Evolutionary conservation across 1,139 yeast genomes (phyloP).

Genomic region (Candida gigantensis): DNA sequence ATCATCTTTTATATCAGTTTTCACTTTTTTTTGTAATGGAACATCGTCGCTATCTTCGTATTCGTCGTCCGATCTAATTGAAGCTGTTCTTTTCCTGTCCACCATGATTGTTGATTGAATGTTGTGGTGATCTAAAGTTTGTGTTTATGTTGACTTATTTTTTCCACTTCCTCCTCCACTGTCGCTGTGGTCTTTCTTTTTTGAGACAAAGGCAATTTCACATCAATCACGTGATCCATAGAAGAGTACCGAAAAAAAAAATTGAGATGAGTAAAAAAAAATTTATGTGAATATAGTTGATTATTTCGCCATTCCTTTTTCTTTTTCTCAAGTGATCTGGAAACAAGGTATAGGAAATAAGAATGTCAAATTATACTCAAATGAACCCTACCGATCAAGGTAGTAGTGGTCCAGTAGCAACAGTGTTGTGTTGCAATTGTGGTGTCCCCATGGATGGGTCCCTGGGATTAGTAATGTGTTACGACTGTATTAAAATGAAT

Average conservation of each 20-base stretch:
- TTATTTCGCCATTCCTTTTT: neutral
- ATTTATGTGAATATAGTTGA: neutral
- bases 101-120: slow-evolving; percentile 20
- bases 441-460: slow-evolving; percentile 98
- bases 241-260: neutral
- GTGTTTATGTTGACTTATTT: neutral
- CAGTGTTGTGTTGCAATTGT: slow-evolving; percentile 97
- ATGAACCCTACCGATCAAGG: slow-evolving; percentile 28
- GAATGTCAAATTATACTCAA: slow-evolving; percentile 57
- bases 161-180: too few species aligned
- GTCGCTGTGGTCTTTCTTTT: too few species aligned
- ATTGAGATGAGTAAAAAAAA: neutral
- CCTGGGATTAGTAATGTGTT: slow-evolving; percentile 91
- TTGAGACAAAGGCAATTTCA: too few species aligned
- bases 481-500: slow-evolving; percentile 92
- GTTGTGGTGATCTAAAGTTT: neutral
- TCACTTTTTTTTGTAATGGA: slow-evolving; percentile 36
- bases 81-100: slow-evolving; percentile 31
- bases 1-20: slow-evolving; percentile 16
- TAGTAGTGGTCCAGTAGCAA: slow-evolving; percentile 48
- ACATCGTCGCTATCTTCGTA: slow-evolving; percentile 40
- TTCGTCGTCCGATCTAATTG: slow-evolving; percentile 34
- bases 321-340: neutral
- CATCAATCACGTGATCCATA: too few species aligned
- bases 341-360: too few species aligned